Conservation (phyloP, 192 early-diverging fungal genomes). For the Neocallimastix lanati region DNA sequence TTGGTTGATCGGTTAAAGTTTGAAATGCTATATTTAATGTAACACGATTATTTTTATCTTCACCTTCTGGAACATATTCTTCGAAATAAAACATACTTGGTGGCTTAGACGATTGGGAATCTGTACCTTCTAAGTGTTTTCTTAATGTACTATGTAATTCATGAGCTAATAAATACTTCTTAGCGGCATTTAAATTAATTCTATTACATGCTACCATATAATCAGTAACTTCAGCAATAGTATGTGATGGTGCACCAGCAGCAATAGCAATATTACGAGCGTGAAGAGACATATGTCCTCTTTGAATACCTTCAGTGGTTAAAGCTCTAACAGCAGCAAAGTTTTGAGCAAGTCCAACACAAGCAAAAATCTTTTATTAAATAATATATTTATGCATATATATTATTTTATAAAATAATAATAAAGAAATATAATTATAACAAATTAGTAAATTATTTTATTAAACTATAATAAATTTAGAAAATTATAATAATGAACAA, state of each 20-base stretch:
- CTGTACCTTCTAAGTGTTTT: neutral
- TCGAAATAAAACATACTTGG: constrained; percentile 24
- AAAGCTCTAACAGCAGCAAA: constrained; percentile 59
- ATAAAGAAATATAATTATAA: too few relatives aligned
- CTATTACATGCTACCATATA: constrained; percentile 47
- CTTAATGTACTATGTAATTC: constrained; percentile 11
- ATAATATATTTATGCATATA: neutral
- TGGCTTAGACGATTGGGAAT: neutral
- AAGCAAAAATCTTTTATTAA: constrained; percentile 41
- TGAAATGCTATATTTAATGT: constrained; percentile 34
- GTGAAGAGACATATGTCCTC: constrained; percentile 46
- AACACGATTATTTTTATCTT: constrained; percentile 7
- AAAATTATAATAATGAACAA: too few relatives aligned
- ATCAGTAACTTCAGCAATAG: constrained; percentile 42
- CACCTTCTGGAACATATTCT: constrained; percentile 3
- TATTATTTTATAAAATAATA: too few relatives aligned
- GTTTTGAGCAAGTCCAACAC: constrained; percentile 57
- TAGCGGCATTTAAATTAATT: constrained; percentile 37
- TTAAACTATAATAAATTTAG: too few relatives aligned
- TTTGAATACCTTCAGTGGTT: constrained; percentile 55
- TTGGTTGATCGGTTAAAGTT: constrained; percentile 18
- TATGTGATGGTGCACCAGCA: constrained; percentile 44
- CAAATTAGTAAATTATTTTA: too few relatives aligned
- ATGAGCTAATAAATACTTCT: constrained; percentile 33
- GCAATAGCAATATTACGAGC: constrained; percentile 45